Percentiles rank a stretch among this genome's conserved stretches.
phyloP scores from a whole-genome alignment of 2,329 filamentous ascomycete species.

The Ophiosphaerella herpotricha region DNA sequence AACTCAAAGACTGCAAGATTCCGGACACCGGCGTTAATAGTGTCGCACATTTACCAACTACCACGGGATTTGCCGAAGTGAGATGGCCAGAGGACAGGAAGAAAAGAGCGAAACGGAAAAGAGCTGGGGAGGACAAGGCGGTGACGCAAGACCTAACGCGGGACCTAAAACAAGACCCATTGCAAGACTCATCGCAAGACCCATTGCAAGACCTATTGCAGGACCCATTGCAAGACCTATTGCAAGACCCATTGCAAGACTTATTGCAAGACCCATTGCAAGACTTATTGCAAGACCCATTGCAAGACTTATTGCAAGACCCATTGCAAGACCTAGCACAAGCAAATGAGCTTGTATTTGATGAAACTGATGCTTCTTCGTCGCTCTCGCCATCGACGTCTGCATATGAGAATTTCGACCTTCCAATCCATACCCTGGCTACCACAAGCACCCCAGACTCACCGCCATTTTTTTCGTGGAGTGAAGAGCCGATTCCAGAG shows the following conservation, averaged over 20 bases:
- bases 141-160: too few relatives aligned
- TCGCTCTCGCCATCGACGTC: background rate
- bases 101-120: background rate
- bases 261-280: too few relatives aligned
- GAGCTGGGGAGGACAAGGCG: background rate
- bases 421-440: too few relatives aligned
- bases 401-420: too few relatives aligned
- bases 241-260: too few relatives aligned
- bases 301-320: too few relatives aligned
- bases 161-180: too few relatives aligned
- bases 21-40: constrained; percentile 4
- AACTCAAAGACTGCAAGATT: constrained; percentile 20
- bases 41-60: background rate
- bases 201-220: too few relatives aligned
- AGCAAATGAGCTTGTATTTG: background rate
- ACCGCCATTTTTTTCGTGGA: background rate
- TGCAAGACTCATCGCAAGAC: too few relatives aligned
- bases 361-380: background rate
- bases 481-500: background rate
- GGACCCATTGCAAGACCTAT: too few relatives aligned
- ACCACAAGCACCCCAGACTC: background rate
- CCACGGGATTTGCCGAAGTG: constrained; percentile 1
- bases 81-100: constrained; percentile 3
- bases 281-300: too few relatives aligned
- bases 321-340: background rate